Evolutionary conservation across 2,329 filamentous ascomycete genomes (phyloP).

Genomic region (Rhinocladiella similis): DNA sequence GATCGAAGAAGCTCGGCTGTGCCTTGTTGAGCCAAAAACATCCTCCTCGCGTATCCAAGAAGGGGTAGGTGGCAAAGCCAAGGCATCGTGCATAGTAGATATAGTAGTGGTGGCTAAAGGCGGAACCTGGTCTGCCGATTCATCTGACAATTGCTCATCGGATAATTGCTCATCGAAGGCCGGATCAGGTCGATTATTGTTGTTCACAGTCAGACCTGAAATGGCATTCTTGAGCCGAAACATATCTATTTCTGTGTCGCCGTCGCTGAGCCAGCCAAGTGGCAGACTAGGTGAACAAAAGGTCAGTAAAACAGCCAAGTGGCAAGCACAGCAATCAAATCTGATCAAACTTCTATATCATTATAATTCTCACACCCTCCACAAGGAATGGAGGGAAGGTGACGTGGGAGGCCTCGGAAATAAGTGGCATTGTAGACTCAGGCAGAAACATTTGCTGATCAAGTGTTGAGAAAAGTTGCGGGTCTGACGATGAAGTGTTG

Average conservation of each 20-base stretch:
- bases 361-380: not conserved
- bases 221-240: constrained; percentile 15
- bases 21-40: constrained; percentile 21
- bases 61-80: constrained; percentile 7
- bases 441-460: not conserved
- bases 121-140: constrained; percentile 10
- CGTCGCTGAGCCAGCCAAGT: not conserved
- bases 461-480: not conserved
- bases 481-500: not conserved
- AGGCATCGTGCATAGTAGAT: constrained; percentile 2
- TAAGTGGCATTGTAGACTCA: not conserved
- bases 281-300: no score
- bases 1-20: constrained; percentile 34
- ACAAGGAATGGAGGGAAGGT: not conserved
- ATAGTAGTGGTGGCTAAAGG: not conserved
- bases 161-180: not conserved
- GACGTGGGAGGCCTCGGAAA: not conserved
- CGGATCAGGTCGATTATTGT: not conserved
- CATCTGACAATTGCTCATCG: not conserved
- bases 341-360: not conserved
- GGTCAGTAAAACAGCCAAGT: no score
- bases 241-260: not conserved
- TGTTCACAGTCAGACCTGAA: constrained; percentile 3
- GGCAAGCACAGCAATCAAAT: not conserved
- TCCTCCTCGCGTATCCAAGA: constrained; percentile 26